Conservation (phyloP, 2,329 filamentous ascomycete genomes). For the Chaetomium strumarium region DNA sequence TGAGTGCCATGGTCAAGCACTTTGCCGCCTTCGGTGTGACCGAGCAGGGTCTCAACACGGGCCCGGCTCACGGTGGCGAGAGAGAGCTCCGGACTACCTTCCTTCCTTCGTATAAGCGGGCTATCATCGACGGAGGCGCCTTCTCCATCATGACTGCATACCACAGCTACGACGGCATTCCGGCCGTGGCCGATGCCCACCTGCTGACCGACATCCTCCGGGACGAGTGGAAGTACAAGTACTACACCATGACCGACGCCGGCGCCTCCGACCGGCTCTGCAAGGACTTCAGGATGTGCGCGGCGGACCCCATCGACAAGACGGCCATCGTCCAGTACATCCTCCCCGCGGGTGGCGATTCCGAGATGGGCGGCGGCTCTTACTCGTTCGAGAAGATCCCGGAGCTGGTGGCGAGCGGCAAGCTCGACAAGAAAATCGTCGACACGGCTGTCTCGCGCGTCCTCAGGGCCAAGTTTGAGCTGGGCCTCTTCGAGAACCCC, state of each 20-base stretch:
- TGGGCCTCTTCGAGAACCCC: constrained; percentile 67
- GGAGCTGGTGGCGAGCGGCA: constrained; percentile 55
- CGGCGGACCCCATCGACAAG: constrained; percentile 53
- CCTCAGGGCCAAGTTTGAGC: constrained; percentile 61
- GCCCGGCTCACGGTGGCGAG: constrained; percentile 48
- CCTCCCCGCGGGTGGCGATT: constrained; percentile 63
- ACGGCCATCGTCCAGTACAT: constrained; percentile 51
- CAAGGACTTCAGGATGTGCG: constrained; percentile 58
- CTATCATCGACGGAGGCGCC: constrained; percentile 64
- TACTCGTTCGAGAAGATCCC: constrained; percentile 66
- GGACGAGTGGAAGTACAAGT: constrained; percentile 67
- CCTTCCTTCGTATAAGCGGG: constrained; percentile 58
- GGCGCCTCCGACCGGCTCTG: constrained; percentile 66
- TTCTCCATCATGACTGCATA: constrained; percentile 70
- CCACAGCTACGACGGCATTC: constrained; percentile 67
- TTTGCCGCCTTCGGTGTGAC: constrained; percentile 64
- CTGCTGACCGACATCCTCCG: constrained; percentile 63
- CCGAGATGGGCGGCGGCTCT: constrained; percentile 72
- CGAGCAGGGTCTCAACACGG: constrained; percentile 68
- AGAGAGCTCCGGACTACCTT: constrained; percentile 50
- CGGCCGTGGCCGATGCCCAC: constrained; percentile 59
- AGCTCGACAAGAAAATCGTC: constrained; percentile 53
- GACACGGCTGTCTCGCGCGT: constrained; percentile 61
- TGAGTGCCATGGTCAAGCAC: constrained; percentile 70
- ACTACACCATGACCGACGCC: constrained; percentile 58